phyloP scores from a whole-genome alignment of 371 early-diverging fungal genomes.

The Thermomucor indicae-seudaticae region DNA sequence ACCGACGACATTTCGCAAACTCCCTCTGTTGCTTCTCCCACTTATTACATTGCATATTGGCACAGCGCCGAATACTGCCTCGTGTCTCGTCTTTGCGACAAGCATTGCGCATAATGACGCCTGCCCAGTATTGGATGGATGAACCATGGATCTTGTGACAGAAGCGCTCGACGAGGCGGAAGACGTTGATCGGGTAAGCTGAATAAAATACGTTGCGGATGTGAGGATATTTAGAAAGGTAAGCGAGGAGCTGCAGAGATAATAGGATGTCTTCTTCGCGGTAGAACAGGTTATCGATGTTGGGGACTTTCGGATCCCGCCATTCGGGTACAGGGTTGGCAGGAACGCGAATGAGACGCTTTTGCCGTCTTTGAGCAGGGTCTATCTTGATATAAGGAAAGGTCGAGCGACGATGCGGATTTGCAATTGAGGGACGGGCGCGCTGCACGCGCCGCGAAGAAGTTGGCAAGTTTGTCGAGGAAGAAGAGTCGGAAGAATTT shows the following conservation, averaged over 20 bases:
- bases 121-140: conserved; percentile 73
- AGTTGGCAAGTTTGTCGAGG: too few species aligned
- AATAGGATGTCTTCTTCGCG: conserved; percentile 84
- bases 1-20: conserved; percentile 78
- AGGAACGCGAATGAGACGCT: conserved; percentile 18
- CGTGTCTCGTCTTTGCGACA: conserved; percentile 74
- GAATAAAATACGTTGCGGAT: conserved; percentile 65
- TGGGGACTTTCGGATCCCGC: conserved; percentile 9
- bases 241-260: conserved; percentile 82
- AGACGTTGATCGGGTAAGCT: conserved; percentile 58
- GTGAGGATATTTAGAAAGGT: conserved; percentile 81
- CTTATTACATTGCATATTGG: conserved; percentile 66
- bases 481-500: too few species aligned
- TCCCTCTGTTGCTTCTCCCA: conserved; percentile 72
- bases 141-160: conserved; percentile 38
- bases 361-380: conserved; percentile 22
- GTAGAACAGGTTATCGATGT: conserved; percentile 48
- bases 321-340: conserved; percentile 1
- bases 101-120: conserved; percentile 77
- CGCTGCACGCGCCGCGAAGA: too few species aligned
- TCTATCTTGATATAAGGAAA: conserved; percentile 35
- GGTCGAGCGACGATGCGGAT: conserved; percentile 34
- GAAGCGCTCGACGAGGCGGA: conserved; percentile 72
- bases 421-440: too few species aligned
- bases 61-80: conserved; percentile 69